phyloP scores from a whole-genome alignment of 2,329 filamentous ascomycete species.

The Aspergillus niger region DNA sequence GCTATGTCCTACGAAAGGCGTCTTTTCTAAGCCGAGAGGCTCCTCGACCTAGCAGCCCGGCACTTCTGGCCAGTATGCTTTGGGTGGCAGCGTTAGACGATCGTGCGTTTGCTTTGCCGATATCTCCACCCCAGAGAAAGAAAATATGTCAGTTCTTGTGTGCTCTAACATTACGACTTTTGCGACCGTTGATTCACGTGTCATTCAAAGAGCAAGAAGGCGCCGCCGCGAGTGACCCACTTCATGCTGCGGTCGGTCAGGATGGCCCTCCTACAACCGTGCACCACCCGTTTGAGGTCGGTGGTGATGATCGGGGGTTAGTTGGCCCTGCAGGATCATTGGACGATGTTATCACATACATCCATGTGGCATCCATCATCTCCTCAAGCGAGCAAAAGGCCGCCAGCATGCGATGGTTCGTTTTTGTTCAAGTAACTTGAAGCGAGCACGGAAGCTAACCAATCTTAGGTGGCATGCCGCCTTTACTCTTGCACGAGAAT shows the following conservation, averaged over 20 bases:
- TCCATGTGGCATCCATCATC: slow-evolving; percentile 86
- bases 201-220: slow-evolving; percentile 55
- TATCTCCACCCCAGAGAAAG: slow-evolving; percentile 75
- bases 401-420: slow-evolving; percentile 79
- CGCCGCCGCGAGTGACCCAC: slow-evolving; percentile 42
- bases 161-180: slow-evolving; percentile 78
- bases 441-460: background rate
- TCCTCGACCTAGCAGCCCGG: slow-evolving; percentile 79
- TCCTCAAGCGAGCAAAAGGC: slow-evolving; percentile 94
- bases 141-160: slow-evolving; percentile 86
- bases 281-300: slow-evolving; percentile 48
- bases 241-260: slow-evolving; percentile 65
- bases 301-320: slow-evolving; percentile 57
- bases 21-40: slow-evolving; percentile 81
- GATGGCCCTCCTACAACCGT: slow-evolving; percentile 75
- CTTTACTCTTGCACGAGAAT: slow-evolving; percentile 83
- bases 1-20: slow-evolving; percentile 83
- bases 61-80: slow-evolving; percentile 88
- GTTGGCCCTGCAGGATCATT: slow-evolving; percentile 67
- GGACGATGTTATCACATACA: slow-evolving; percentile 89
- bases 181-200: slow-evolving; percentile 84
- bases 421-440: background rate
- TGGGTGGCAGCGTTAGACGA: slow-evolving; percentile 95
- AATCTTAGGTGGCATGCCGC: slow-evolving; percentile 74
- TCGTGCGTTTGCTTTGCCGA: slow-evolving; percentile 82